Percentiles rank a stretch among this genome's conserved stretches.
These are phyloP conservation scores for Rhamnella rubrinervis DNA, from an alignment of 331 rosid genomes.

Conservation along the genomic window DNA sequence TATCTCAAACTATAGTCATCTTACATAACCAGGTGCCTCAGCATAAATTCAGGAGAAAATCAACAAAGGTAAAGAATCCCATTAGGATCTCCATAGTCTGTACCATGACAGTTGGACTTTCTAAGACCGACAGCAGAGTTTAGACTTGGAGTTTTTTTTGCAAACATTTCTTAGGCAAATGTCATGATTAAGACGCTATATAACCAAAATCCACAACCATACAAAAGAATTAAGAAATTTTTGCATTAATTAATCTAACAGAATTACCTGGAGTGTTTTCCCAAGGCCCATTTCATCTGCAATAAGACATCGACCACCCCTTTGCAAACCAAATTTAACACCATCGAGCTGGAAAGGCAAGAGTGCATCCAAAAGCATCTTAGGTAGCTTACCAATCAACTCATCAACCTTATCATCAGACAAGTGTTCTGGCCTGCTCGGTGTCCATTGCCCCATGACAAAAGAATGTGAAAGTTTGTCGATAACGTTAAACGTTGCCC, in stretches of 20 bases:
- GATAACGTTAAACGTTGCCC: slow-evolving; percentile 68
- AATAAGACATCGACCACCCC: slow-evolving; percentile 91
- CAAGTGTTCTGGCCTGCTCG: slow-evolving; percentile 74
- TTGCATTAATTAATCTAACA: not conserved
- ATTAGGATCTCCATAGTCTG: too few species aligned
- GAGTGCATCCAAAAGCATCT: slow-evolving; percentile 41
- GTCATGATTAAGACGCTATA: too few species aligned
- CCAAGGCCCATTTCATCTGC: slow-evolving; percentile 99
- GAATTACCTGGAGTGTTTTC: slow-evolving; percentile 81
- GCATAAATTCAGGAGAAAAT: too few species aligned
- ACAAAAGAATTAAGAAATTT: not conserved
- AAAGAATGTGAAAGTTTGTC: slow-evolving; percentile 67
- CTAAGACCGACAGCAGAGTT: too few species aligned
- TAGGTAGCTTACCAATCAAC: slow-evolving; percentile 60
- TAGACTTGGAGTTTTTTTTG: too few species aligned
- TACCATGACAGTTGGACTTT: too few species aligned
- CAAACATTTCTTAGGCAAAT: too few species aligned
- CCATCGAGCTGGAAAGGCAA: slow-evolving; percentile 92
- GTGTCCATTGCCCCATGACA: slow-evolving; percentile 53
- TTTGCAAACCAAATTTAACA: slow-evolving; percentile 64
- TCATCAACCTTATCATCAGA: slow-evolving; percentile 66
- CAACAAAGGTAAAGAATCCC: too few species aligned
- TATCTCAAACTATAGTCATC: too few species aligned
- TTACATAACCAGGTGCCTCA: too few species aligned
- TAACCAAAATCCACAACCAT: slow-evolving; percentile 3